These are phyloP conservation scores for Capsicum baccatum DNA, from an alignment of 257 asterid genomes.

Conservation along the genomic window DNA sequence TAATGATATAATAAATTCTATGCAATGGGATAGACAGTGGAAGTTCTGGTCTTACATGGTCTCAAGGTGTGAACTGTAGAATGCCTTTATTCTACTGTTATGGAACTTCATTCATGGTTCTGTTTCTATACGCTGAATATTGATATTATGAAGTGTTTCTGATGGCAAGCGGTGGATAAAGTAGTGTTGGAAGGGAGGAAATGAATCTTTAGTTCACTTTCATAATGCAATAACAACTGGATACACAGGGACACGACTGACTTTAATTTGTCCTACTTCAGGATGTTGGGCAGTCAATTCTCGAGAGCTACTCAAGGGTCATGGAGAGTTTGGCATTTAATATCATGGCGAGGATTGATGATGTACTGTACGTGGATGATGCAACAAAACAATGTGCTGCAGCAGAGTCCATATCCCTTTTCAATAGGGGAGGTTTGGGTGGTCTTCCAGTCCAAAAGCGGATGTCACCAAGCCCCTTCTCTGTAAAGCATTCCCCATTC, in stretches of 20 bases:
- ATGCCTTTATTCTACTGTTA: background rate
- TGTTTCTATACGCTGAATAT: background rate
- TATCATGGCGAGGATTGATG: slow-evolving; percentile 92
- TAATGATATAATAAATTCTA: background rate
- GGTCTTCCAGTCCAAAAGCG: slow-evolving; percentile 92
- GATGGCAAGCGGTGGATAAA: background rate
- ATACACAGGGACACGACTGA: background rate
- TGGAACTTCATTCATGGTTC: background rate
- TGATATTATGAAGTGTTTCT: slow-evolving; percentile 14
- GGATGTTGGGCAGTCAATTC: slow-evolving; percentile 98
- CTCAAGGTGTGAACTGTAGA: background rate
- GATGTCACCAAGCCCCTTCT: slow-evolving; percentile 95
- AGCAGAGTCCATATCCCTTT: slow-evolving; percentile 68
- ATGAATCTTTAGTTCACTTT: background rate
- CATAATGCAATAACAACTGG: background rate
- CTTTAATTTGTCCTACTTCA: slow-evolving; percentile 42
- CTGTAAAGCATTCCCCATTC: slow-evolving; percentile 88
- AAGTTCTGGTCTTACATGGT: background rate
- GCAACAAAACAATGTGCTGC: slow-evolving; percentile 70
- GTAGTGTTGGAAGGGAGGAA: slow-evolving; percentile 5
- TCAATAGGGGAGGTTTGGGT: slow-evolving; percentile 73
- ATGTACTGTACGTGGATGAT: slow-evolving; percentile 84
- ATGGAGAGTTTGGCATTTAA: slow-evolving; percentile 99
- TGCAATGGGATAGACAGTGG: background rate
- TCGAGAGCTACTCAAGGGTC: slow-evolving; percentile 97